phyloP scores from a whole-genome alignment of 495 filamentous ascomycete species.

The Collariella sp. region DNA sequence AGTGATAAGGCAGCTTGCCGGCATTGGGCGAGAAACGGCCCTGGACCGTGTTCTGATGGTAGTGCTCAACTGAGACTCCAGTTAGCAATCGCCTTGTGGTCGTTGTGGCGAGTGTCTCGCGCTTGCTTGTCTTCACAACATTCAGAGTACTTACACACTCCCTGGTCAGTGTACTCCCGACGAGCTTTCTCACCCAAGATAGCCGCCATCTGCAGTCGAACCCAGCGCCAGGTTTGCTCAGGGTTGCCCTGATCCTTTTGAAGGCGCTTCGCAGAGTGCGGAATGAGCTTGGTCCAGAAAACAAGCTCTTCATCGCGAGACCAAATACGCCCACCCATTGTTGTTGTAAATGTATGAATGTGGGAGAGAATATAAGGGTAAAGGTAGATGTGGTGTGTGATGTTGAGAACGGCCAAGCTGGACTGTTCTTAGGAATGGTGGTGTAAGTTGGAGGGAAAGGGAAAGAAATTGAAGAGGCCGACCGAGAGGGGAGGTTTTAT shows the following conservation, averaged over 20 bases:
- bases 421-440: background rate
- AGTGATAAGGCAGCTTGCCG: background rate
- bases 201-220: slow-evolving; percentile 26
- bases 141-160: slow-evolving; percentile 30
- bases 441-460: background rate
- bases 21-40: slow-evolving; percentile 28
- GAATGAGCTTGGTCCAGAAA: slow-evolving; percentile 35
- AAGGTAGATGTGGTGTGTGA: background rate
- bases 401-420: background rate
- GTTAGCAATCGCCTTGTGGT: no score
- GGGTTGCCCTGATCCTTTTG: slow-evolving; percentile 18
- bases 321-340: slow-evolving; percentile 35
- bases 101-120: no score
- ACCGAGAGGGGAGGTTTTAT: background rate
- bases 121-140: background rate
- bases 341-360: background rate
- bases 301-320: slow-evolving; percentile 28
- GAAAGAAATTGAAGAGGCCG: background rate
- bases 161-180: slow-evolving; percentile 28
- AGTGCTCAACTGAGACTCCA: slow-evolving; percentile 35
- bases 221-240: slow-evolving; percentile 26
- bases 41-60: slow-evolving; percentile 33
- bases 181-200: slow-evolving; percentile 22
- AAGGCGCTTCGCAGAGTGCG: slow-evolving; percentile 30
- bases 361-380: background rate